Evolutionary conservation across 768 basidiomycete genomes (phyloP).

Genomic region (Rhodotorula graminis): DNA sequence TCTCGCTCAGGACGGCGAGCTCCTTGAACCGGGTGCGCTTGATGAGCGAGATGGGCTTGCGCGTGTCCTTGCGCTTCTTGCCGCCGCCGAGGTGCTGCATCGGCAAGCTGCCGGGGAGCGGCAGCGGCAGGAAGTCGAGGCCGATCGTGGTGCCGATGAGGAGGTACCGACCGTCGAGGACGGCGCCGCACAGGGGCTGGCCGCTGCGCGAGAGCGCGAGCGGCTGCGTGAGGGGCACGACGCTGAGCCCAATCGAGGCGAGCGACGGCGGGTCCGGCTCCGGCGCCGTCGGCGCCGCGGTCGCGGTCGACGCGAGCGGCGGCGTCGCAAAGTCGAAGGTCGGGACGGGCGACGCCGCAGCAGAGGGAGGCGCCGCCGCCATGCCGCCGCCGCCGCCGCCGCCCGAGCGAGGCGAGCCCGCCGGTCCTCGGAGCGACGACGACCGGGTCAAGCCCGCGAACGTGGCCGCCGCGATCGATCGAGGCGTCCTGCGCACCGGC

Average conservation of each 20-base stretch:
- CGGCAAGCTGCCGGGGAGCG: slow-evolving; percentile 32
- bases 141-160: slow-evolving; percentile 41
- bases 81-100: slow-evolving; percentile 12
- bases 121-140: slow-evolving; percentile 42
- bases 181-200: slow-evolving; percentile 41
- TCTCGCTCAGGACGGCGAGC: slow-evolving; percentile 36
- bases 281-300: background rate
- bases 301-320: background rate
- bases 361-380: too few relatives aligned
- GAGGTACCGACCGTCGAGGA: slow-evolving; percentile 41
- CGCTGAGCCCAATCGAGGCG: slow-evolving; percentile 15
- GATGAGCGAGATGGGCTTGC: slow-evolving; percentile 41
- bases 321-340: slow-evolving; percentile 14
- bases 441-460: slow-evolving; percentile 11
- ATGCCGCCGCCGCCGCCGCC: too few relatives aligned
- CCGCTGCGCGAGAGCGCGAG: slow-evolving; percentile 21
- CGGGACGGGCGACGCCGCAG: background rate
- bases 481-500: slow-evolving; percentile 9
- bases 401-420: too few relatives aligned
- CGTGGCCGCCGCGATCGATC: background rate
- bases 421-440: background rate
- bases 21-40: slow-evolving; percentile 40
- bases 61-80: slow-evolving; percentile 26
- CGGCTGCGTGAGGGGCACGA: slow-evolving; percentile 28
- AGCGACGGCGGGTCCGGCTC: background rate